Evolutionary conservation across 768 basidiomycete species (phyloP), one percentile per base, ranked within the genome.

Genomic region (Crassisporium funariophilum): DNA sequence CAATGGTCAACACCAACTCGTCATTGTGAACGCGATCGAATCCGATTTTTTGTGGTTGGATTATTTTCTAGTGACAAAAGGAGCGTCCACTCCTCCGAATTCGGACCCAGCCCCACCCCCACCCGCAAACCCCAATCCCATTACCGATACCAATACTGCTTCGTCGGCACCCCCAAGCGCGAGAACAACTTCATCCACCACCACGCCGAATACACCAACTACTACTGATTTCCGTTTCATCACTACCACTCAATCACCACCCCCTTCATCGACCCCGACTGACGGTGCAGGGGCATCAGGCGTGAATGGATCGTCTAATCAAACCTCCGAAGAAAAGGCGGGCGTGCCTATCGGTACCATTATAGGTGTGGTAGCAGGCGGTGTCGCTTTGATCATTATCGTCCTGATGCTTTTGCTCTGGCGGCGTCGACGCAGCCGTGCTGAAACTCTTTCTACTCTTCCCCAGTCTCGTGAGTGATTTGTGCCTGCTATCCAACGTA

Each of bases 31-130:
- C 19, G 44, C 41, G 23, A 44, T 46, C 27, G 49, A 51, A 23
- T 12, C 19, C 8, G 49, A 45, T 12, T 51, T 39, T 31, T 41
- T 46, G 13, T 46, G 49, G 44, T n/a, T 46, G 1, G 49, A 51
- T 25, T 51, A 37, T 12, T 46, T 46, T 35, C 37, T 31, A 23
- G 31, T 46, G 5, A 46, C 49, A n/a, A n/a, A n/a, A n/a, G n/a
- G n/a, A n/a, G n/a, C n/a, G n/a, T n/a, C n/a, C n/a, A n/a, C n/a
- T n/a, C n/a, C n/a, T n/a, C n/a, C n/a, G n/a, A n/a, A n/a, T n/a
- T n/a, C n/a, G n/a, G n/a, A n/a, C n/a, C n/a, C n/a, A n/a, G n/a
- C n/a, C n/a, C n/a, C n/a, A n/a, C n/a, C n/a, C n/a, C n/a, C 15
- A 31, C 31, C 20, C 21, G 10, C n/a, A 22, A 35, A 6, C n/a